Conservation (phyloP, 1,284 basidiomycete genomes). For the Ceratobasidium sp. region DNA sequence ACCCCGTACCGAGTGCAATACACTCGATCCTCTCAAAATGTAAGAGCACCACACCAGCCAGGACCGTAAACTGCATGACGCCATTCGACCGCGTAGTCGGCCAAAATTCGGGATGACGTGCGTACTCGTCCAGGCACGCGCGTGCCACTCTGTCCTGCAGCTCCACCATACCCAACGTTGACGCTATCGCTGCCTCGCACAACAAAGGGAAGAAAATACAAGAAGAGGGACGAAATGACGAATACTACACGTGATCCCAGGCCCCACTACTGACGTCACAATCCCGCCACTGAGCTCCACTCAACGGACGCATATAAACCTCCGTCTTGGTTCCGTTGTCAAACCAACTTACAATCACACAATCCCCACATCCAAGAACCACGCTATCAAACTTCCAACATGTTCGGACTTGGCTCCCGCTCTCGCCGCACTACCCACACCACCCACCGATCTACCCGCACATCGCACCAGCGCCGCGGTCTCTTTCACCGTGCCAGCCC, state of each 20-base stretch:
- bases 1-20: conserved; percentile 81
- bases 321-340: background rate
- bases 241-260: conserved; percentile 18
- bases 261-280: background rate
- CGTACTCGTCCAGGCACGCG: conserved; percentile 22
- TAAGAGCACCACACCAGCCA: conserved; percentile 39
- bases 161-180: background rate
- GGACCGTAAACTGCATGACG: conserved; percentile 38
- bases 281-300: background rate
- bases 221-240: conserved; percentile 21
- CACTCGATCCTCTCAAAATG: conserved; percentile 51
- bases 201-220: no score
- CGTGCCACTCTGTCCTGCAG: conserved; percentile 6
- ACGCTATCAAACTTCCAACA: conserved; percentile 1
- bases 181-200: background rate
- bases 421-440: conserved; percentile 26
- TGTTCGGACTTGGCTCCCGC: conserved; percentile 33
- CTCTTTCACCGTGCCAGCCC: conserved; percentile 38
- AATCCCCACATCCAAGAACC: background rate
- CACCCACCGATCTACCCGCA: conserved; percentile 16
- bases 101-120: conserved; percentile 32
- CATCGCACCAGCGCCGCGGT: conserved; percentile 32
- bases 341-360: background rate
- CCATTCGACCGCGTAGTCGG: conserved; percentile 39
- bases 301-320: background rate